A percentile compares a stretch with the other conserved stretches of the same genome.
Evolutionary conservation across 1,139 yeast genomes (phyloP).

Genomic region (Debaryomyces robertsiae): DNA sequence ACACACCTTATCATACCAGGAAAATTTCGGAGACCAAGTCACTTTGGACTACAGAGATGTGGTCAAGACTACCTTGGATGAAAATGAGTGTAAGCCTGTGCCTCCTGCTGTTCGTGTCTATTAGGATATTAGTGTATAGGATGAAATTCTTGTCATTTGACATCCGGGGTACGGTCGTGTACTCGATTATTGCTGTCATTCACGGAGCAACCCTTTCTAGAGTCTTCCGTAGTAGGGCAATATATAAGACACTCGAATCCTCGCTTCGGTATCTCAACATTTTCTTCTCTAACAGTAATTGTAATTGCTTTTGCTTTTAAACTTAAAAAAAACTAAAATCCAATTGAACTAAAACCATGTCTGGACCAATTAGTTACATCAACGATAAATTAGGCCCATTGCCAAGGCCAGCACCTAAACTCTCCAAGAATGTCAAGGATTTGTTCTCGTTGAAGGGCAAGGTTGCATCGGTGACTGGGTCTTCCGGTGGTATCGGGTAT

Average conservation of each 20-base stretch:
- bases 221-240: no score
- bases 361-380: slow-evolving; percentile 18
- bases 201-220: no score
- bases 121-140: slow-evolving; percentile 29
- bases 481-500: slow-evolving; percentile 82
- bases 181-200: no score
- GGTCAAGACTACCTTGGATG: slow-evolving; percentile 81
- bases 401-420: slow-evolving; percentile 32
- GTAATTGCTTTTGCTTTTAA: no score
- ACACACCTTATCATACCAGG: slow-evolving; percentile 94
- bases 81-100: slow-evolving; percentile 88
- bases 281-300: no score
- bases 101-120: slow-evolving; percentile 97
- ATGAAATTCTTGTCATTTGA: neutral
- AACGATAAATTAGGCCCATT: slow-evolving; percentile 31
- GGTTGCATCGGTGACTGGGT: slow-evolving; percentile 87
- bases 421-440: slow-evolving; percentile 40
- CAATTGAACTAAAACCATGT: slow-evolving; percentile 1
- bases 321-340: no score
- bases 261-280: no score
- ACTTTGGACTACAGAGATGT: slow-evolving; percentile 86
- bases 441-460: slow-evolving; percentile 75
- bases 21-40: slow-evolving; percentile 67
- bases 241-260: no score
- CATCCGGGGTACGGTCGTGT: slow-evolving; percentile 2